Base-by-base conservation (phyloP, 306 rosid species). In the Dalbergia oliveri region DNA sequence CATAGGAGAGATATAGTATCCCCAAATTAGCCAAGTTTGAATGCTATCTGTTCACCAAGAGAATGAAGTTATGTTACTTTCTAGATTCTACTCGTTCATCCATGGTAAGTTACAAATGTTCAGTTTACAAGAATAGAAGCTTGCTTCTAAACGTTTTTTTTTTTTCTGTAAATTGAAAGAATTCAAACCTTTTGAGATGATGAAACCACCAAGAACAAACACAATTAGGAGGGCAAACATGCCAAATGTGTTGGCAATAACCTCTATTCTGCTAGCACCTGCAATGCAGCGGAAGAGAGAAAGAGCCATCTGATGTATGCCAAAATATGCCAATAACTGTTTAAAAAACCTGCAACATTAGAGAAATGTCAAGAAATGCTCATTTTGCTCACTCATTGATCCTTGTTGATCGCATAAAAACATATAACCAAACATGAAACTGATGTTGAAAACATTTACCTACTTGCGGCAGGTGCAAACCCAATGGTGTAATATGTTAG, bases 401-500 rank as follows among this genome's bases (percentile, higher is more conserved):
- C 61, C 61, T 56, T 56, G 31, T 56, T 56, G 26, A 56, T 16
- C 13, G 26, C 9, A 56, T 16, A 16, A n/a, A n/a, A 21, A 26
- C 53, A 45, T 15, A 74, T 18, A 43, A 43, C 10, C 10, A 43
- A 43, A 9, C 9, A 43, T 43, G 47, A 43, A 43, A 43, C 10
- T 34, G 3, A 53, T 62, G 10, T 45, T 23, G 11, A 19, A 57
- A 18, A 39, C 23, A 73, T 18, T 66, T 79, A 89, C 97, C 97
- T 89, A 66, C 87, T 76, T 44, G 91, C 81, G 9, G 90, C 67
- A 45, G 93, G 96, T 41, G 96, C 96, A 82, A 91, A 91, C 31
- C 96, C 96, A 49, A 91, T 87, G 59, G 93, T 84, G 80, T 91
- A 91, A 73, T 91, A 91, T 9, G 93, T 91, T 5, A 91, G 81